A percentile compares a stretch with the other conserved stretches of the same genome.
These are phyloP conservation scores for Crucihimalaya himalaica DNA, from an alignment of 345 rosid genomes.

Conservation along the genomic window DNA sequence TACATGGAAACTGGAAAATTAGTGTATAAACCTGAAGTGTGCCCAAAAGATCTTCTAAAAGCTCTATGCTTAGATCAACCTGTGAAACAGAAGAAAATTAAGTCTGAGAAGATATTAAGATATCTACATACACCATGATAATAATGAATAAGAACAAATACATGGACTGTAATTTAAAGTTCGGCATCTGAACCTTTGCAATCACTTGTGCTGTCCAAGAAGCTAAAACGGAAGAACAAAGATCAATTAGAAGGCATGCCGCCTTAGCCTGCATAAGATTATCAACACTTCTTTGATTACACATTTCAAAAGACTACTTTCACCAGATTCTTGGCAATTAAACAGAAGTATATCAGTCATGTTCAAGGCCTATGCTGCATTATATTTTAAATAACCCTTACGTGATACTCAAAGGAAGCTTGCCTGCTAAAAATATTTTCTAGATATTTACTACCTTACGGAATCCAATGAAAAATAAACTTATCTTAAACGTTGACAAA, in stretches of 20 bases:
- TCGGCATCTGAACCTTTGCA: constrained; percentile 58
- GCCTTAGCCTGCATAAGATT: constrained; percentile 67
- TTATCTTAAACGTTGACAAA: neutral
- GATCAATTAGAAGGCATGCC: constrained; percentile 76
- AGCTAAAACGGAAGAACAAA: constrained; percentile 72
- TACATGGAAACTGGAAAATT: neutral
- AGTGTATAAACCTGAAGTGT: constrained; percentile 59
- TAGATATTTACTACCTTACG: neutral
- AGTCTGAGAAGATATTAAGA: neutral
- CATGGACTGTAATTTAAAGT: constrained; percentile 3
- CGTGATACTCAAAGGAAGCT: neutral
- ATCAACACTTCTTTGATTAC: constrained; percentile 17
- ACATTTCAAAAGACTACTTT: neutral
- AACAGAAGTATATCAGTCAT: neutral
- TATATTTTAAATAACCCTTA: neutral
- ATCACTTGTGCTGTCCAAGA: constrained; percentile 75
- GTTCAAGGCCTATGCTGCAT: neutral
- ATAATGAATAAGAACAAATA: neutral
- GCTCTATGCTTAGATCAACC: constrained; percentile 78
- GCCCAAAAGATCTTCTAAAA: constrained; percentile 76
- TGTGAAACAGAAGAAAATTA: constrained; percentile 35
- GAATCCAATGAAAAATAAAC: constrained; percentile 2
- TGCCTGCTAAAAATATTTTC: neutral
- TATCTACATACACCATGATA: neutral
- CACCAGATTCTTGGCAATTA: neutral